phyloP scores from a whole-genome alignment of 805 yeast genomes.

The Wickerhamiella domercqiae region DNA sequence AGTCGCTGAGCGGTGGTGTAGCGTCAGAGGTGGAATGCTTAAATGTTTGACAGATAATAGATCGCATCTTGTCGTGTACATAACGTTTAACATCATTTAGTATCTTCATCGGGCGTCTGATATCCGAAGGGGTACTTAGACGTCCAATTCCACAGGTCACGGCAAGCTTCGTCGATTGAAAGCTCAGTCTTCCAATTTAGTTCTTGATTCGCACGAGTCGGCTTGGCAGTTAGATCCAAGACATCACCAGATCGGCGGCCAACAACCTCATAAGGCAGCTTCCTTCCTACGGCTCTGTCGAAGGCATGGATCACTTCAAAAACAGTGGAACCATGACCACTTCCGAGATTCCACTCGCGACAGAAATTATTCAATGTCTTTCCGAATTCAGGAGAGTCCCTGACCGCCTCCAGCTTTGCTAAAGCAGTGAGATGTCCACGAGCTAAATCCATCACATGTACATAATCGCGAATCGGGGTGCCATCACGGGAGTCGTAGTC shows the following conservation, averaged over 20 bases:
- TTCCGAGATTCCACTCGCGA: constrained; percentile 73
- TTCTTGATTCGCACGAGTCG: constrained; percentile 50
- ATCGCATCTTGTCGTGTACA: too few relatives aligned
- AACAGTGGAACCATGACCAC: constrained; percentile 69
- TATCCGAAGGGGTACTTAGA: constrained; percentile 52
- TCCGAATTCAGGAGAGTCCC: constrained; percentile 6
- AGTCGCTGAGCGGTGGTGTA: too few relatives aligned
- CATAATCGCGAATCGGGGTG: constrained; percentile 68
- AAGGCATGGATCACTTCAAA: constrained; percentile 55
- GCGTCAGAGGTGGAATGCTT: too few relatives aligned
- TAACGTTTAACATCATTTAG: too few relatives aligned
- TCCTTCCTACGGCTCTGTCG: constrained; percentile 45
- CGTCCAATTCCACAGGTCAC: constrained; percentile 69
- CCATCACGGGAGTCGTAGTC: constrained; percentile 64
- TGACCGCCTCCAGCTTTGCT: constrained; percentile 31
- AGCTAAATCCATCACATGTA: constrained; percentile 69
- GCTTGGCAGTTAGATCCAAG: constrained; percentile 54
- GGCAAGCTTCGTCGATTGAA: constrained; percentile 47
- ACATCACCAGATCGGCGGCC: constrained; percentile 68
- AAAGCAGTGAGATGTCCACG: constrained; percentile 63
- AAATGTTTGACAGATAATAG: too few relatives aligned
- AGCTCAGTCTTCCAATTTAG: constrained; percentile 47
- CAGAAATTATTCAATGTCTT: constrained; percentile 32
- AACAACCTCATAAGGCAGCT: constrained; percentile 48
- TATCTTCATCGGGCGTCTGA: too few relatives aligned